Percentiles rank a stretch among this genome's conserved stretches.
These are phyloP conservation scores for Darksidea phi DNA, from an alignment of 495 filamentous ascomycete genomes.

Conservation along the genomic window DNA sequence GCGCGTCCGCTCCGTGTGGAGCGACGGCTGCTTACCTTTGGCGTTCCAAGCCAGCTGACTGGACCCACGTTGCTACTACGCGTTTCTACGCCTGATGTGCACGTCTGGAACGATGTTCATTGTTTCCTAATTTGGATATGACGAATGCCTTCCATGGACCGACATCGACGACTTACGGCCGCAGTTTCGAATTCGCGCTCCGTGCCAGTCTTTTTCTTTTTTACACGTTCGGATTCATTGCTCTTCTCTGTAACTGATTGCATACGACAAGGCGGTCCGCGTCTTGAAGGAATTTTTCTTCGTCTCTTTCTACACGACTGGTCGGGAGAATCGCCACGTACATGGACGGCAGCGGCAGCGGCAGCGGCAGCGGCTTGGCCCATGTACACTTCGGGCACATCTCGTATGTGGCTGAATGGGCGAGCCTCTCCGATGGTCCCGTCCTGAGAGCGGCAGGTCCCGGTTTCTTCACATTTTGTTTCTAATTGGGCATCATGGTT, in stretches of 20 bases:
- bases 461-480: conserved; percentile 23
- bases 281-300: conserved; percentile 22
- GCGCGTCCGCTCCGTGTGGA: too few relatives aligned
- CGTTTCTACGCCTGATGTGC: conserved; percentile 16
- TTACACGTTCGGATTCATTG: conserved; percentile 7
- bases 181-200: not conserved
- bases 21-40: not conserved
- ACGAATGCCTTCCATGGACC: conserved; percentile 3
- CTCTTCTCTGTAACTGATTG: conserved; percentile 32
- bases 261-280: conserved; percentile 18
- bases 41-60: conserved; percentile 3
- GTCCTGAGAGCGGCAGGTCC: conserved; percentile 19
- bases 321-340: conserved; percentile 30
- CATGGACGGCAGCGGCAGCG: not conserved
- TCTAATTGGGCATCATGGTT: conserved; percentile 1
- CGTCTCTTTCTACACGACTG: conserved; percentile 11
- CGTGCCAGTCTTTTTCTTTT: conserved; percentile 15
- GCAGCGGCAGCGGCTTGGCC: conserved; percentile 6
- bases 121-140: conserved; percentile 20
- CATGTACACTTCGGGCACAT: not conserved
- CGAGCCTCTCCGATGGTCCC: conserved; percentile 7
- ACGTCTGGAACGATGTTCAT: conserved; percentile 25
- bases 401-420: not conserved
- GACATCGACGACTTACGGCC: conserved; percentile 1
- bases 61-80: conserved; percentile 15